Evolutionary conservation across 371 early-diverging fungal species (phyloP).

Genomic region (Polyrhizophydium stewartii): DNA sequence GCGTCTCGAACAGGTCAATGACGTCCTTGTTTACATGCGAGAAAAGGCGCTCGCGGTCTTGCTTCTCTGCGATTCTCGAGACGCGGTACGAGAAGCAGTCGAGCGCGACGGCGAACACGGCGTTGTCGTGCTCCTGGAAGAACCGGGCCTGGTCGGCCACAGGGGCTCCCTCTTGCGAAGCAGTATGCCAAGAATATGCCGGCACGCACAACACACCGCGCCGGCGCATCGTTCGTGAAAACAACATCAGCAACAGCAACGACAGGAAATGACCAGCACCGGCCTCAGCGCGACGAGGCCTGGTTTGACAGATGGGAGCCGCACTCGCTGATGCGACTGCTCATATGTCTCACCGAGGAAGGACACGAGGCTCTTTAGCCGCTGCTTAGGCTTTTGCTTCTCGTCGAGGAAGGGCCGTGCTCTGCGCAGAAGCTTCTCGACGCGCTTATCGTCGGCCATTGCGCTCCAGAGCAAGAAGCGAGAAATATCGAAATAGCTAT

Average conservation of each 20-base stretch:
- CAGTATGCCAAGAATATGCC: neutral
- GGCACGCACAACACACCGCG: too few species aligned
- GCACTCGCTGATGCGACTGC: too few species aligned
- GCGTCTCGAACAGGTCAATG: slow-evolving; percentile 55
- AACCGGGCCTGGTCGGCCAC: slow-evolving; percentile 70
- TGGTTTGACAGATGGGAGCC: too few species aligned
- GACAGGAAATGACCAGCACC: too few species aligned
- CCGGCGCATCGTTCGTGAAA: too few species aligned
- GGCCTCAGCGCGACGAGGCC: too few species aligned
- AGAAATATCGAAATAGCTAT: too few species aligned
- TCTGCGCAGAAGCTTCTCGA: slow-evolving; percentile 50
- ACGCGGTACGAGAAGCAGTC: slow-evolving; percentile 65
- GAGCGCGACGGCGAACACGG: slow-evolving; percentile 62
- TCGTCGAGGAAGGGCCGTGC: slow-evolving; percentile 75
- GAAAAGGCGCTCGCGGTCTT: neutral
- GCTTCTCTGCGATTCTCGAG: neutral
- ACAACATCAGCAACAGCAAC: too few species aligned
- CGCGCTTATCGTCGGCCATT: slow-evolving; percentile 24
- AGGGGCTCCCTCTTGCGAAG: neutral
- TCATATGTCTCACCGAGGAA: slow-evolving; percentile 63
- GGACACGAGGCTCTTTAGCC: slow-evolving; percentile 63
- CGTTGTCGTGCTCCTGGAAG: slow-evolving; percentile 72
- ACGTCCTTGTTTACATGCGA: slow-evolving; percentile 54
- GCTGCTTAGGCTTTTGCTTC: slow-evolving; percentile 66
- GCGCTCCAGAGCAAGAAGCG: too few species aligned